Evolutionary conservation across 2,329 filamentous ascomycete species (phyloP).

Genomic region (Arthrobotrys conoides): DNA sequence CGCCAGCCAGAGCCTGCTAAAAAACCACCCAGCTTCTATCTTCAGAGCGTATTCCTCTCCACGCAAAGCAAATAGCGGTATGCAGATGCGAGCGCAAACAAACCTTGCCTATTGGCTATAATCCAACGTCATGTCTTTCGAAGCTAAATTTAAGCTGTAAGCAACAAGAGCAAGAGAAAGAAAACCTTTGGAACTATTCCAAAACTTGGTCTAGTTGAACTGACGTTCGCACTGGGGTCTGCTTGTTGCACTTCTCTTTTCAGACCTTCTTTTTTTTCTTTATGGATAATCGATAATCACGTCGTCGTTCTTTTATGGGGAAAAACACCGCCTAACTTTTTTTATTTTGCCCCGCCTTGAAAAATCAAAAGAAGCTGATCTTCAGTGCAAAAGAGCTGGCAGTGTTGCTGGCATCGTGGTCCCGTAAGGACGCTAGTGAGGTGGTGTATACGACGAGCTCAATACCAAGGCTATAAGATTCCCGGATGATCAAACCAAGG

Average conservation of each 20-base stretch:
- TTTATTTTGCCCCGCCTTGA: conserved; percentile 40
- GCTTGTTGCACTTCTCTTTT: conserved; percentile 16
- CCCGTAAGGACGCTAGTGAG: conserved; percentile 17
- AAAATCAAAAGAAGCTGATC: conserved; percentile 20
- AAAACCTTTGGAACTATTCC: conserved; percentile 14
- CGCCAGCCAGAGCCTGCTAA: conserved; percentile 7
- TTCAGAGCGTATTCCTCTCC: conserved; percentile 21
- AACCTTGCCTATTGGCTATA: conserved; percentile 44
- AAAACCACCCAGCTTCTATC: conserved; percentile 19
- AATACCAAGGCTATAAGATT: conserved; percentile 48
- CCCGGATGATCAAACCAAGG: conserved; percentile 22
- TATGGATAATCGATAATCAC: conserved; percentile 36
- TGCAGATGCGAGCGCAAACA: conserved; percentile 55
- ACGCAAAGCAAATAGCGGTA: conserved; percentile 42
- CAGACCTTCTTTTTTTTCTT: not conserved
- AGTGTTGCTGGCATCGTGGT: not conserved
- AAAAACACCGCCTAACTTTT: not conserved
- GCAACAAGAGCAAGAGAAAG: not conserved
- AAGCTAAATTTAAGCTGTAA: conserved; percentile 42
- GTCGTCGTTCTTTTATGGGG: not conserved
- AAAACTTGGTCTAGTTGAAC: conserved; percentile 19
- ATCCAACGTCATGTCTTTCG: conserved; percentile 54
- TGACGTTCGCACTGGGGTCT: too few species aligned
- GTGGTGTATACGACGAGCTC: conserved; percentile 55
- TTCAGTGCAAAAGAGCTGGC: conserved; percentile 21